A percentile compares a stretch with the other conserved stretches of the same genome.
Evolutionary conservation across 257 asterid species (phyloP).

Genomic region (Coffea eugenioides): DNA sequence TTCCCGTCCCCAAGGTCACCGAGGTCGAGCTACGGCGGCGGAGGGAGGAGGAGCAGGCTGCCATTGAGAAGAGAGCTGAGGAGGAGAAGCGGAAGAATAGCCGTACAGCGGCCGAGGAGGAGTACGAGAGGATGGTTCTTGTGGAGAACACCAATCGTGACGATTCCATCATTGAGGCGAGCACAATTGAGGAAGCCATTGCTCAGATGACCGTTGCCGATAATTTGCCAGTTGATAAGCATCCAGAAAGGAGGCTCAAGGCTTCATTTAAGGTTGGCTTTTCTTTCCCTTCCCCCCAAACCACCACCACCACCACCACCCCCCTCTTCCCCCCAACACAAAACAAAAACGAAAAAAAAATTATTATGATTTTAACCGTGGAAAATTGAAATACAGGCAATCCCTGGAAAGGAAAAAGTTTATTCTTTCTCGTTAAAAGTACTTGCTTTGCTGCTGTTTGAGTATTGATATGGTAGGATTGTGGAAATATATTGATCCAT

Average conservation of each 20-base stretch:
- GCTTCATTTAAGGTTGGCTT: conserved; percentile 76
- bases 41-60: conserved; percentile 78
- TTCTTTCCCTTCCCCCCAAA: not conserved
- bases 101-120: conserved; percentile 78
- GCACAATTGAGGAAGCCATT: conserved; percentile 78
- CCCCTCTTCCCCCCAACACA: too few species aligned
- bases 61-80: conserved; percentile 52
- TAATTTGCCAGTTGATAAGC: conserved; percentile 70
- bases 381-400: not conserved
- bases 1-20: conserved; percentile 83
- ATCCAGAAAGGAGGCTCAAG: conserved; percentile 93
- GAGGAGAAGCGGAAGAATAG: conserved; percentile 73
- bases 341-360: too few species aligned
- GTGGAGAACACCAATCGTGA: conserved; percentile 74
- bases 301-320: too few species aligned
- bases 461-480: not conserved
- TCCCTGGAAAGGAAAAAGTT: too few species aligned
- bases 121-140: conserved; percentile 70
- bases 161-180: conserved; percentile 76
- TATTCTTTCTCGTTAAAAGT: not conserved
- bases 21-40: conserved; percentile 73
- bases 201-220: conserved; percentile 62
- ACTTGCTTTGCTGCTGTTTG: not conserved
- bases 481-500: not conserved
- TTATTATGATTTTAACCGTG: too few species aligned